These are phyloP conservation scores for Populus davidiana DNA, from an alignment of 345 rosid species.

Conservation along the genomic window DNA sequence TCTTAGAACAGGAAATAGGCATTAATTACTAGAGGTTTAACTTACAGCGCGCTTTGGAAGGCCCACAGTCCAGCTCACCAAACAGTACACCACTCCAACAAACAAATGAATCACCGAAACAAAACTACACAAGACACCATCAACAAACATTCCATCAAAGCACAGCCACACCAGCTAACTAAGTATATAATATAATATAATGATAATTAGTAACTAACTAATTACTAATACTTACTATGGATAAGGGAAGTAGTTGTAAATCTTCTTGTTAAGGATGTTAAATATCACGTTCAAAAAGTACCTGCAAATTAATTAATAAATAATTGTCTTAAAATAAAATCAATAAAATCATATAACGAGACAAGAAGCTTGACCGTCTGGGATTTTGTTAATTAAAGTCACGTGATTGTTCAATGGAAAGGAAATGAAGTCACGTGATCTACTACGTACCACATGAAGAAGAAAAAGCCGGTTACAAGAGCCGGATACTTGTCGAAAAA, in stretches of 20 bases:
- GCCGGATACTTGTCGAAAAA: constrained; percentile 70
- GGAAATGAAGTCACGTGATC: neutral
- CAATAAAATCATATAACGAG: too few species aligned
- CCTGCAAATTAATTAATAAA: constrained; percentile 29
- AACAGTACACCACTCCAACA: constrained; percentile 91
- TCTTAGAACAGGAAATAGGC: constrained; percentile 1
- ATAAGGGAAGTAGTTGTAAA: constrained; percentile 93
- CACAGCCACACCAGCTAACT: neutral
- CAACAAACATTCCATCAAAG: neutral
- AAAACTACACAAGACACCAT: constrained; percentile 44
- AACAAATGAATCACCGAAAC: constrained; percentile 89
- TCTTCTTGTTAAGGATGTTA: constrained; percentile 97
- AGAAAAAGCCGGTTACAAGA: constrained; percentile 87
- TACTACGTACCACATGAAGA: constrained; percentile 85
- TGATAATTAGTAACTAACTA: neutral
- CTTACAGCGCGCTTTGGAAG: constrained; percentile 98
- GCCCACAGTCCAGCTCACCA: constrained; percentile 85
- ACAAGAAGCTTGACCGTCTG: too few species aligned
- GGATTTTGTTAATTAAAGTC: neutral
- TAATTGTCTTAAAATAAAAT: neutral
- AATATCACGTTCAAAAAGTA: constrained; percentile 93
- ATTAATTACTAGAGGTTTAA: constrained; percentile 6
- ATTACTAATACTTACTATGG: constrained; percentile 63
- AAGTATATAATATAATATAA: neutral
- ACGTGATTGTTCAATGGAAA: neutral